Percentiles rank a stretch among this genome's conserved stretches.
phyloP scores from a whole-genome alignment of 345 rosid genomes.

The Eucalyptus cloeziana region DNA sequence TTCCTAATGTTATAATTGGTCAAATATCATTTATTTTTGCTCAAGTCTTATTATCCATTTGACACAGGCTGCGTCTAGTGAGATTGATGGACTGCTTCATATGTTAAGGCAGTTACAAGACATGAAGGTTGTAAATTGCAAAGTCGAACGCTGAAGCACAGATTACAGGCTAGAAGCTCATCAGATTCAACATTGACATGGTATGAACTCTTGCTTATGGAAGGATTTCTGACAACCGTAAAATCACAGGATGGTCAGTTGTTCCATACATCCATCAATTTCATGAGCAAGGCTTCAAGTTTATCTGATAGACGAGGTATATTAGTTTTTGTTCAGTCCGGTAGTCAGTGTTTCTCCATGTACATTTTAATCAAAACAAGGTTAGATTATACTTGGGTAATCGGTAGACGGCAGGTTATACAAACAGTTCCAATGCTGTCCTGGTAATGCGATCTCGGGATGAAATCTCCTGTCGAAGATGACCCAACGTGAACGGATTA shows the following conservation, averaged over 20 bases:
- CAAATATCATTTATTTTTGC: neutral
- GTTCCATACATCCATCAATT: neutral
- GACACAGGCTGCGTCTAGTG: constrained; percentile 7
- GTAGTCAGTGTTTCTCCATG: neutral
- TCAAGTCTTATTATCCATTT: neutral
- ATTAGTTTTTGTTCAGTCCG: neutral
- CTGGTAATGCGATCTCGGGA: neutral
- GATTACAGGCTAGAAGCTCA: neutral
- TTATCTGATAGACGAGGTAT: neutral
- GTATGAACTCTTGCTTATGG: neutral
- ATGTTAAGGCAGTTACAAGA: constrained; percentile 9
- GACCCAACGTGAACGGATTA: neutral
- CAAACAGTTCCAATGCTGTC: neutral
- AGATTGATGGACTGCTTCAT: constrained; percentile 10
- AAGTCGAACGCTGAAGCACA: neutral
- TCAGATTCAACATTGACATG: neutral
- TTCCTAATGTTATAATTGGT: neutral
- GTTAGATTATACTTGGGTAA: neutral
- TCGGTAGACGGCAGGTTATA: neutral
- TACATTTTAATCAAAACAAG: neutral
- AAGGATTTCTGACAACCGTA: neutral
- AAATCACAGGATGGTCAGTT: neutral
- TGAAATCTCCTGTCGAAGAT: neutral
- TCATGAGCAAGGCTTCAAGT: neutral
- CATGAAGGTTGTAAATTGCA: neutral